Evolutionary conservation across 176 grass and related monocot genomes (phyloP), one percentile per base, ranked within the genome.

Genomic region (Oryza coarctata): DNA sequence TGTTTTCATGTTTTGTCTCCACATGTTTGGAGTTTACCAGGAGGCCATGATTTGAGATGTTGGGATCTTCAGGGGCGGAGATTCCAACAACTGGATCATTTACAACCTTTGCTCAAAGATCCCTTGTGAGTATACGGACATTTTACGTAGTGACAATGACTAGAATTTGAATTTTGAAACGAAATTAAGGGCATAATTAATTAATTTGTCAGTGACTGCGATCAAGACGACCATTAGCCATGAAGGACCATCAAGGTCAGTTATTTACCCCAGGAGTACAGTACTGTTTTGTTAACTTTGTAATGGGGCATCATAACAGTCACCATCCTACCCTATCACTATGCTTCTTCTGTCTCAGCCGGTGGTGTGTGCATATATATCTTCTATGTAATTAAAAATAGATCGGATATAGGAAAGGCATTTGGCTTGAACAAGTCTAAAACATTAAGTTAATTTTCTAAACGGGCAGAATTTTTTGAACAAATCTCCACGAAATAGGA

Each of bases 1-100:
- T 72, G 2, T 22, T 41, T 30, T 73, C 43, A 49, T 33, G 49
- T 10, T 70, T 63, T 85, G 83, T 78, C 49, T 62, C 35, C 12
- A 9, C 32, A 45, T 27, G 50, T 62, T 78, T 85, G 73, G 39
- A 43, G 28, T 70, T 23, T 77, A 69, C 73, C 73, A 60, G 64
- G 57, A 68, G 34, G 50, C 33, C 26, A 76, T 32, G 44, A 61
- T 84, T 84, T 84, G 65, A 11, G 35, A 60, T 84, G 64, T 84
- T 84, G 34, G 50, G 14, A 78, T 78, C 28, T 27, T 14, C 13
- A 70, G 35, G 68, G 8, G 20, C 18, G 61, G 65, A 84, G 74
- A 84, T 77, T 71, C 22, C 65, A 45, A 27, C 49, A 35, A 60
- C 34, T 45, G 35, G 50, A 62, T 29, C 28, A 78, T 44, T 49